Base-by-base conservation (phyloP, 1,284 basidiomycete genomes). In the Apiotrichum laibachii region DNA sequence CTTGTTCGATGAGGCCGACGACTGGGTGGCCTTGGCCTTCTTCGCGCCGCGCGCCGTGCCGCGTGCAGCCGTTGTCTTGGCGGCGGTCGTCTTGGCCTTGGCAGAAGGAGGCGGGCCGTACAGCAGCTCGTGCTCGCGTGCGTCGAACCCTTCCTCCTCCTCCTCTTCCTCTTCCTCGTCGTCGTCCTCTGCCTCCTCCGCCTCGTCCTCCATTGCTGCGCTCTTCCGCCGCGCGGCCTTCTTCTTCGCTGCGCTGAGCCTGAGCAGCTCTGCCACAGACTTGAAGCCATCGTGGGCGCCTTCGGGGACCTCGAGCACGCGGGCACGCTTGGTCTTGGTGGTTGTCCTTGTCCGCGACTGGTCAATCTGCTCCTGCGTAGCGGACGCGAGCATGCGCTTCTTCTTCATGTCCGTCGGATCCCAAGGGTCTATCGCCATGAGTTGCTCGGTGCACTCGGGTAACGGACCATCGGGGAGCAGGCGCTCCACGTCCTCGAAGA, bases 401-500 rank as follows among this genome's bases (percentile, higher is more conserved):
- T 57, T 55, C 37, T 72, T 70, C 42, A 69, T 67, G 35, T 71
- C 72, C 18, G 68, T 67, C 6, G 75, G 72, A 49, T 73, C 71
- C 73, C 76, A 78, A 0, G 69, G 67, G 57, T 79, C 79, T 15
- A 80, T 70, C 0, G 65, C 64, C 85, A 98, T 91, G 46, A 81
- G 80, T 77, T 89, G 86, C 79, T 96, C 89, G 33, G 91, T 77
- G 64, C 86, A 88, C 62, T 84, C 81, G 0, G 94, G 94, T 44
- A 88, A 85, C 62, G 88, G 80, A 64, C 88, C 82, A 19, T 84
- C 83, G 0, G 96, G 94, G 1, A 99, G 79, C 13, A 99, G 81
- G 0, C 92, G 87, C 63, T 88, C 85, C 48, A 94, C 92, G 73
- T 99, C 96, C 34, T 85, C 86, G 69, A 93, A 99, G 12, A 99